Base-by-base conservation (phyloP, 2,329 filamentous ascomycete genomes). In the Chaetomium olivaceum region DNA sequence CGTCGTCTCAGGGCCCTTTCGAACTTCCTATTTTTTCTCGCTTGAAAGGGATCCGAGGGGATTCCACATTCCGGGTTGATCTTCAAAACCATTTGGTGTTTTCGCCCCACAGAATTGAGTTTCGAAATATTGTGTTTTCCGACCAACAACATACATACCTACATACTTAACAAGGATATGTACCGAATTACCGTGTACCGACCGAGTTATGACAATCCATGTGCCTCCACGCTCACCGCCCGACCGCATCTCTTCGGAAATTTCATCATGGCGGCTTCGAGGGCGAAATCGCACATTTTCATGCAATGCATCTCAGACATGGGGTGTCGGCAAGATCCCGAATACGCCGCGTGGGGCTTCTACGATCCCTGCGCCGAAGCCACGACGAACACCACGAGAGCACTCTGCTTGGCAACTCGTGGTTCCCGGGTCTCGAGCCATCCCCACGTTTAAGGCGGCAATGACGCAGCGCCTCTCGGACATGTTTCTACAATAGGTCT, bases 301-400 rank as follows among this genome's bases (percentile, higher is more conserved):
- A 27, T 52, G 14, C 50, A 52, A 54, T 68, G 67, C 67, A 60
- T 65, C 62, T 46, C 11, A 63, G 51, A 64, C 58, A 68, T 67
- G 56, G 52, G 58, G 36, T n/a, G 54, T 52, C 62, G 55, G 64
- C 58, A 61, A 58, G 16, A 58, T 59, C 27, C 58, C 61, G 58
- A 61, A 56, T 29, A 51, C 48, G 57, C 55, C 55, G 58, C 51
- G 55, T 69, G 62, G 68, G 61, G 58, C 68, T 71, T 70, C 71
- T 57, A 67, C 55, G 16, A 72, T 65, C 71, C 72, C 72, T 72
- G 71, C 69, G 66, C 70, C 55, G 71, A 73, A 74, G 64, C 54
- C n/a, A 33, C 25, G 58, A 33, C 56, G 51, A 69, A 66, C 46
- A 63, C 55, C 52, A 59, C n/a, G 9, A 39, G 31, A 21, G 51